phyloP scores from a whole-genome alignment of 1,284 basidiomycete genomes.

The Inonotus obliquus region DNA sequence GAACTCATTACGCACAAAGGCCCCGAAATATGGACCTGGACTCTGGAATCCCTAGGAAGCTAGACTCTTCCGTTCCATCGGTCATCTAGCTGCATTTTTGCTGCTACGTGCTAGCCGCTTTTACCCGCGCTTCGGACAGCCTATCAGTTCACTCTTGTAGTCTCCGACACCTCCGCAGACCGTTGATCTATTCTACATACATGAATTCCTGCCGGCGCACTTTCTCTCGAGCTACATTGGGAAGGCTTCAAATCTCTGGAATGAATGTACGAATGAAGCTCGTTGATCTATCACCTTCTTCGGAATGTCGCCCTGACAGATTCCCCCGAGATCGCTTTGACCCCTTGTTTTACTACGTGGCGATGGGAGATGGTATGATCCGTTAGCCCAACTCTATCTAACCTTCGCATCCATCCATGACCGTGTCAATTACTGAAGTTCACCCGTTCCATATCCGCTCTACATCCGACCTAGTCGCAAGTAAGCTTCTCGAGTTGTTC shows the following conservation, averaged over 20 bases:
- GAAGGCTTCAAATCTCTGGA: not conserved
- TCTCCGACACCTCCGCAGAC: not conserved
- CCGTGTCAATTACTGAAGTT: not conserved
- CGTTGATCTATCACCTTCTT: not conserved
- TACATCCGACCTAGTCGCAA: not conserved
- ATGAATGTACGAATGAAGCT: not conserved
- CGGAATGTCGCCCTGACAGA: not conserved
- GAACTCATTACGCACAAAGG: not conserved
- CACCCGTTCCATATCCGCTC: not conserved
- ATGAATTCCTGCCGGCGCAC: not conserved
- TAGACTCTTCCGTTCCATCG: constrained; percentile 1
- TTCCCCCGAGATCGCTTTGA: not conserved
- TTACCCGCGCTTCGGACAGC: not conserved
- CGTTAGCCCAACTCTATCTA: not conserved
- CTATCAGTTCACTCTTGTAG: not conserved
- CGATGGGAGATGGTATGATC: not conserved
- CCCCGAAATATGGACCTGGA: not conserved
- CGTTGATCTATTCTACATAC: not conserved
- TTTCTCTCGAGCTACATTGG: not conserved
- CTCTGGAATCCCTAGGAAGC: not conserved
- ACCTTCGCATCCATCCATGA: not conserved
- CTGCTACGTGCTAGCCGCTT: not conserved
- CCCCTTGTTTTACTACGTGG: not conserved
- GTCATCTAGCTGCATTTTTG: not conserved
- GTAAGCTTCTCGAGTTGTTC: not conserved